These are phyloP conservation scores for Batkoa obscura DNA, from an alignment of 371 early-diverging fungal species.

Conservation along the genomic window DNA sequence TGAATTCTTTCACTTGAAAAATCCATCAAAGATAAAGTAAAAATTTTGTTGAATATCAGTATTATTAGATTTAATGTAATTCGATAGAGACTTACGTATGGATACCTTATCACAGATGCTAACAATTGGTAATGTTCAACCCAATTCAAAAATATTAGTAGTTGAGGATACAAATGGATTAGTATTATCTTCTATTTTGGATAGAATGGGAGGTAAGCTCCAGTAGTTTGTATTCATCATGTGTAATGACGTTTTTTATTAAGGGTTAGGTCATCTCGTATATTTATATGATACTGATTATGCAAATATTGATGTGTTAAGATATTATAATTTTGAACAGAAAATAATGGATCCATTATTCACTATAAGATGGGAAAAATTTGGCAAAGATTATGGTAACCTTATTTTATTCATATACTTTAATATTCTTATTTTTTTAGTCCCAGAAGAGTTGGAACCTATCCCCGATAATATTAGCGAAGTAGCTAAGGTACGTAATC, in stretches of 20 bases:
- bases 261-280: slow-evolving; percentile 30
- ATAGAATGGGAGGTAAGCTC: slow-evolving; percentile 49
- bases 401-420: background rate
- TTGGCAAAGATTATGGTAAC: background rate
- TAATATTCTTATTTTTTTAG: background rate
- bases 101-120: slow-evolving; percentile 88
- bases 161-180: slow-evolving; percentile 85
- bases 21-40: slow-evolving; percentile 61
- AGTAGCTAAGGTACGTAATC: slow-evolving; percentile 2
- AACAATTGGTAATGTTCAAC: slow-evolving; percentile 56
- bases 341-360: slow-evolving; percentile 27
- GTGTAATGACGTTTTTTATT: background rate
- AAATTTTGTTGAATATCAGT: background rate
- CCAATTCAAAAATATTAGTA: slow-evolving; percentile 43
- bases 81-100: slow-evolving; percentile 49
- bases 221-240: background rate
- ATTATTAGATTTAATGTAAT: background rate
- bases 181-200: slow-evolving; percentile 53
- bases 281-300: slow-evolving; percentile 58
- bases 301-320: slow-evolving; percentile 50
- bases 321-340: slow-evolving; percentile 57
- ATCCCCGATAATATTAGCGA: background rate
- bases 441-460: background rate
- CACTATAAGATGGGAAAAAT: slow-evolving; percentile 44
- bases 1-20: slow-evolving; percentile 56